Evolutionary conservation across 495 filamentous ascomycete species (phyloP).

Genomic region (Cenococcum geophilum): DNA sequence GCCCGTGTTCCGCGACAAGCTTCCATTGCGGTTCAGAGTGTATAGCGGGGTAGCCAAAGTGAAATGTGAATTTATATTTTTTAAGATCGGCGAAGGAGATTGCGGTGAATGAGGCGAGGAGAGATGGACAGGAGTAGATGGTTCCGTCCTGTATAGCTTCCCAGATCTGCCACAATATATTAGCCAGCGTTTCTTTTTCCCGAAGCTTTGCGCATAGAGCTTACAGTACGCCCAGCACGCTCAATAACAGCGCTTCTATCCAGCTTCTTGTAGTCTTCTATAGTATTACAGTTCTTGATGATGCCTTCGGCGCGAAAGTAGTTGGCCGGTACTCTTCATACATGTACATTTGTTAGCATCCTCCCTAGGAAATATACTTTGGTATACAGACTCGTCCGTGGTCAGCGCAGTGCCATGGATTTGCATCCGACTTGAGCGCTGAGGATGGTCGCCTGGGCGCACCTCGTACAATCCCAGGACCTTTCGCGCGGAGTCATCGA

Average conservation of each 20-base stretch:
- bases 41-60: constrained; percentile 90
- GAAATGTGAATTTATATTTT: constrained; percentile 89
- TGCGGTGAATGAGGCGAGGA: constrained; percentile 78
- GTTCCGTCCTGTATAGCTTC: constrained; percentile 93
- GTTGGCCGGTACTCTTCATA: constrained; percentile 60
- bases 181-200: constrained; percentile 5
- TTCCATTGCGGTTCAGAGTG: constrained; percentile 83
- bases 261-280: constrained; percentile 79
- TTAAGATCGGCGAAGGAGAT: constrained; percentile 96
- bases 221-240: constrained; percentile 67
- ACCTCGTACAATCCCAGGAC: constrained; percentile 88
- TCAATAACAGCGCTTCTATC: constrained; percentile 68
- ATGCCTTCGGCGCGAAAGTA: constrained; percentile 82
- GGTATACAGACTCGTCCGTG: constrained; percentile 62
- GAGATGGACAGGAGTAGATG: constrained; percentile 87
- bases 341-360: background rate
- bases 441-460: constrained; percentile 58
- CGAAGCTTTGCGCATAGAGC: constrained; percentile 20
- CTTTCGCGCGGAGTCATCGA: constrained; percentile 82
- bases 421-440: constrained; percentile 75
- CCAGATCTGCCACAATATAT: constrained; percentile 62
- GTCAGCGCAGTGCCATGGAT: constrained; percentile 80
- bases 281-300: constrained; percentile 93
- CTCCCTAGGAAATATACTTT: background rate
- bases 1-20: constrained; percentile 32